phyloP scores from a whole-genome alignment of 2,329 filamentous ascomycete genomes.

The Colletotrichum tamarilloi region DNA sequence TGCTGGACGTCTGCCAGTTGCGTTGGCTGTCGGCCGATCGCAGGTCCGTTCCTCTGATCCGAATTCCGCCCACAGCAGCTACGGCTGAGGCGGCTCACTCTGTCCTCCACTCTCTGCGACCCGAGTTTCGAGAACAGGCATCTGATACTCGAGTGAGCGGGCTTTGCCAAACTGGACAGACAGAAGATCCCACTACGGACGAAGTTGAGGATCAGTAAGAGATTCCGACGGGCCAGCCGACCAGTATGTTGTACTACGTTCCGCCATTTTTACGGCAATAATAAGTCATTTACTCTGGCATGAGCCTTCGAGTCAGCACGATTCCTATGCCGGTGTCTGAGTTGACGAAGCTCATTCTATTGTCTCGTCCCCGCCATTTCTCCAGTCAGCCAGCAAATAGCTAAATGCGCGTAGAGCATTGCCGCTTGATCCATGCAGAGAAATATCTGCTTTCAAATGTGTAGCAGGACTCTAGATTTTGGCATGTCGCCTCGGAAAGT shows the following conservation, averaged over 20 bases:
- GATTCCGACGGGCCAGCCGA: background rate
- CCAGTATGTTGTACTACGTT: background rate
- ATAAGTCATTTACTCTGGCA: background rate
- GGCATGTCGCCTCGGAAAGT: background rate
- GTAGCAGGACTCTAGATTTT: background rate
- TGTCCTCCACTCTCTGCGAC: background rate
- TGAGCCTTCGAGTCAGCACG: background rate
- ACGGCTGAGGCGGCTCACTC: background rate
- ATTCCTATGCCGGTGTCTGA: background rate
- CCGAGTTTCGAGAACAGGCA: background rate
- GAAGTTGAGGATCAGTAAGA: background rate
- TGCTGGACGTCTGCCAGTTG: background rate
- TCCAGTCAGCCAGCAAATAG: too few relatives aligned
- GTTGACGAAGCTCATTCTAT: background rate
- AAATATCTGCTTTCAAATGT: constrained; percentile 2
- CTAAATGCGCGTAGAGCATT: too few relatives aligned
- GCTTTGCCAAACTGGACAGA: background rate
- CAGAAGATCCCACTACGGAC: background rate
- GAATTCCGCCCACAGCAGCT: background rate
- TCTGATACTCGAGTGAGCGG: background rate
- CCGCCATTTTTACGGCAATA: background rate
- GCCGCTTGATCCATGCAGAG: background rate
- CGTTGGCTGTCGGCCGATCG: background rate
- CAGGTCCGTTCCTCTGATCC: background rate
- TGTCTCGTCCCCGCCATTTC: too few relatives aligned